These are phyloP conservation scores for Toxoplasma gondii DNA, from an alignment of 169 alveolate species.

Conservation along the genomic window DNA sequence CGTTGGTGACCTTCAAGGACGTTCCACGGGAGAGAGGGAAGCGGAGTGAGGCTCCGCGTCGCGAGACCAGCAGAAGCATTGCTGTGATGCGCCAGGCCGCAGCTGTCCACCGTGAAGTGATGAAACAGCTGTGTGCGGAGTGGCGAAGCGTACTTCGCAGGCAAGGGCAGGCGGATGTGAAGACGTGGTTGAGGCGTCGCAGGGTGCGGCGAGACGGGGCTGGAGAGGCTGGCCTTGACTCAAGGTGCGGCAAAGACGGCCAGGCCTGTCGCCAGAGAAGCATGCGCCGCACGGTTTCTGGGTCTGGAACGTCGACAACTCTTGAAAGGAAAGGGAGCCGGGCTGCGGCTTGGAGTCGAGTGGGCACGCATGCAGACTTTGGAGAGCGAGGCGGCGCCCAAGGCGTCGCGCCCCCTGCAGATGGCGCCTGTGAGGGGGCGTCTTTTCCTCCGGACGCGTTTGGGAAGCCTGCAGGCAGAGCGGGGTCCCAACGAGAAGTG, in stretches of 20 bases:
- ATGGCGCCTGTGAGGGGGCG: background rate
- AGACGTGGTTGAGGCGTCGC: background rate
- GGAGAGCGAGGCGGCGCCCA: background rate
- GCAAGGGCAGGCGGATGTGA: background rate
- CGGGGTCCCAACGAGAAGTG: background rate
- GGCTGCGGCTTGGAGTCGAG: background rate
- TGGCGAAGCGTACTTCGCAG: background rate
- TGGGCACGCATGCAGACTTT: background rate
- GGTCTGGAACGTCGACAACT: background rate
- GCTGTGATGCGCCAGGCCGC: background rate
- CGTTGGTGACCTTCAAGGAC: slow-evolving; percentile 11
- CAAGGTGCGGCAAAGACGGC: background rate
- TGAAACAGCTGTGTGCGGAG: slow-evolving; percentile 7
- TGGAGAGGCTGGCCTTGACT: background rate
- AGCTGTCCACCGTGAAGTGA: background rate
- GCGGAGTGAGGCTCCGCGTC: background rate
- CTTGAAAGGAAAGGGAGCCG: background rate
- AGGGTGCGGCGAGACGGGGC: background rate
- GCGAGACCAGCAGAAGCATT: background rate
- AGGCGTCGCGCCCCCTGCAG: background rate
- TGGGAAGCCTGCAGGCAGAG: background rate
- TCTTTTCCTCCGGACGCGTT: background rate
- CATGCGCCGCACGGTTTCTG: background rate
- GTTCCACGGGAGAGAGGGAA: background rate
- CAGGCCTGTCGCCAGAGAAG: background rate